Conservation (phyloP, 495 filamentous ascomycete species). For the Xylaria flabelliformis region DNA sequence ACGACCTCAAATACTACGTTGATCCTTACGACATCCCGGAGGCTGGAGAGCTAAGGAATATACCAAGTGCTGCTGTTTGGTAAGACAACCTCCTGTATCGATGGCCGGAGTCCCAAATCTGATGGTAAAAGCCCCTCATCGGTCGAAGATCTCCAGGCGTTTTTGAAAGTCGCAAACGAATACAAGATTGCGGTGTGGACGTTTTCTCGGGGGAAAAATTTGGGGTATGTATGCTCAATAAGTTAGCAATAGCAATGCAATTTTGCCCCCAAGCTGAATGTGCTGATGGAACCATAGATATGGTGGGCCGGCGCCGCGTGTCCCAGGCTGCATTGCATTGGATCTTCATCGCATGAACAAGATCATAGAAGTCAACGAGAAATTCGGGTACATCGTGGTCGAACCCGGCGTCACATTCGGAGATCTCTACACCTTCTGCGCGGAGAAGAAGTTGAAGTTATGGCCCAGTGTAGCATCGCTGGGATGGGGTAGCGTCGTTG, state of each 20-base stretch:
- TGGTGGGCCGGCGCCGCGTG: conserved; percentile 61
- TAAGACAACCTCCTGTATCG: conserved; percentile 9
- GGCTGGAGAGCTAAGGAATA: conserved; percentile 40
- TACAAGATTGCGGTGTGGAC: conserved; percentile 59
- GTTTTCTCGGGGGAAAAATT: conserved; percentile 59
- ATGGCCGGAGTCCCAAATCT: not conserved
- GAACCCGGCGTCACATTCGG: conserved; percentile 63
- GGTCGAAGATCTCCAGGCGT: conserved; percentile 49
- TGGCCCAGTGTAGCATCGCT: conserved; percentile 62
- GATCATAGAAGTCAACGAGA: conserved; percentile 61
- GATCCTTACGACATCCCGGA: conserved; percentile 53
- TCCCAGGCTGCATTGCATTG: conserved; percentile 59
- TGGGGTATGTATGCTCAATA: conserved; percentile 38
- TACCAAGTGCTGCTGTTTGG: conserved; percentile 53
- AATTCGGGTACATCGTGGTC: conserved; percentile 60
- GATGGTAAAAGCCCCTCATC: conserved; percentile 38
- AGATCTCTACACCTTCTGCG: conserved; percentile 59
- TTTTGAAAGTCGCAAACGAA: conserved; percentile 52
- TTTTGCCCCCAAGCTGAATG: not conserved
- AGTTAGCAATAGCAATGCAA: not conserved
- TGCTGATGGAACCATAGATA: conserved; percentile 47
- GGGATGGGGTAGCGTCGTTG: conserved; percentile 64
- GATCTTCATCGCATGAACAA: conserved; percentile 63
- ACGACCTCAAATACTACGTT: conserved; percentile 50
- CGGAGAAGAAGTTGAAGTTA: conserved; percentile 54